Evolutionary conservation across 108 stramenopile genomes (phyloP), one percentile per base, ranked within the genome.

Genomic region (Stephanodiscus triporus): DNA sequence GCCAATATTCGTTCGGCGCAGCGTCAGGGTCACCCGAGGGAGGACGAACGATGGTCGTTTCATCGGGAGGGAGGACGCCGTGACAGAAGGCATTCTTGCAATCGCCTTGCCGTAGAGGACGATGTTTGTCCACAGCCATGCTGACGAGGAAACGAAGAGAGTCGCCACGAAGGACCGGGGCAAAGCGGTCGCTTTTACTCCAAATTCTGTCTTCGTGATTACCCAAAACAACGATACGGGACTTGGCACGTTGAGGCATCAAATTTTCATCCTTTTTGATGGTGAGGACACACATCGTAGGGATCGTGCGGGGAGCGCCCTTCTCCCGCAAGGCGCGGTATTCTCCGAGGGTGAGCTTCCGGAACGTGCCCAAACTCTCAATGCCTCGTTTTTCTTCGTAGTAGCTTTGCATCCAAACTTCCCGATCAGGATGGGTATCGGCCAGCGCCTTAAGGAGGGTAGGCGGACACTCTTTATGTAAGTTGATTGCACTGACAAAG

Each of bases 21-120:
- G 40, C 40, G 4, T 42, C 40, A 9, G 40, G 40, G 11, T 42
- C 40, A 4, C 40, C 40, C 4, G 40, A 42, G 9, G 40, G 11
- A 13, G 40, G 40, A 13, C 40, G 40, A 9, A 42, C 40, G 9
- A 42, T 42, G 9, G 40, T 42, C 4, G 11, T 42, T 9, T 42
- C 40, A 1, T 42, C 40, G 1, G 40, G 40, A 42, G 40, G 40
- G 40, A 42, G 40, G 9, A n/a, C 24, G 0, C 64, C 29, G 10
- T 73, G 47, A 36, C 73, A 73, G 32, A 73, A 73, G 17, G 73
- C 73, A 47, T 75, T 75, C 36, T 75, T 75, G 29, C 51, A 55
- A 30, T 75, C 66, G 23, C 65, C 64, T 57, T 75, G 73, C 43
- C 67, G 29, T 13, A 65, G 50, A 42, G 40, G 40, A 42, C 9